phyloP scores from a whole-genome alignment of 805 yeast genomes.

The Zygotorulaspora chibaensis region DNA sequence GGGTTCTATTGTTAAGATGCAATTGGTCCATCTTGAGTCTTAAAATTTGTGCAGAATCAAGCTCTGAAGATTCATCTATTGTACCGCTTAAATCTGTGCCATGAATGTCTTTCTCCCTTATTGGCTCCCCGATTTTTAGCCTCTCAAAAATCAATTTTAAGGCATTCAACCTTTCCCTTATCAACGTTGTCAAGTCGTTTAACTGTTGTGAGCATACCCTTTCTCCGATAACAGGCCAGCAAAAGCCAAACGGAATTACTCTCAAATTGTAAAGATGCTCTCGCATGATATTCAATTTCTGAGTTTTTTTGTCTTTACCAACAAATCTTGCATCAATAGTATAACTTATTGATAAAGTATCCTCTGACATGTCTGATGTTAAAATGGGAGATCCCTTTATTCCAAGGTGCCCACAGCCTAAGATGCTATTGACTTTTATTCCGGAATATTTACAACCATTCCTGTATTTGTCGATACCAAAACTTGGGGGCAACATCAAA shows the following conservation, averaged over 20 bases:
- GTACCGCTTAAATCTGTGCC: conserved; percentile 30
- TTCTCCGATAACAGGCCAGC: conserved; percentile 21
- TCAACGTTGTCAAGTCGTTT: conserved; percentile 20
- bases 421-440: conserved; percentile 31
- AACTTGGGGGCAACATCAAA: conserved; percentile 40
- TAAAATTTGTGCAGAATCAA: conserved; percentile 26
- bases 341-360: conserved; percentile 46
- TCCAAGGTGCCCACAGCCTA: conserved; percentile 50
- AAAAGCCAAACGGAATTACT: conserved; percentile 40
- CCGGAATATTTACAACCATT: conserved; percentile 31
- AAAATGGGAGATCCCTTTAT: conserved; percentile 51
- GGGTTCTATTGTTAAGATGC: conserved; percentile 25
- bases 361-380: conserved; percentile 47
- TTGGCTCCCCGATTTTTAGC: conserved; percentile 22
- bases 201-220: conserved; percentile 22
- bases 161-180: conserved; percentile 29
- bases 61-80: conserved; percentile 17
- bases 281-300: conserved; percentile 32
- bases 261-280: conserved; percentile 38
- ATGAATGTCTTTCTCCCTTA: conserved; percentile 25
- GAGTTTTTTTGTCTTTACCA: conserved; percentile 38
- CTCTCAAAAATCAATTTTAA: conserved; percentile 23
- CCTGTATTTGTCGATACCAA: conserved; percentile 36
- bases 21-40: conserved; percentile 30
- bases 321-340: conserved; percentile 55